Conservation (phyloP, 23 red algal species). For the Gracilaria vermiculophylla region DNA sequence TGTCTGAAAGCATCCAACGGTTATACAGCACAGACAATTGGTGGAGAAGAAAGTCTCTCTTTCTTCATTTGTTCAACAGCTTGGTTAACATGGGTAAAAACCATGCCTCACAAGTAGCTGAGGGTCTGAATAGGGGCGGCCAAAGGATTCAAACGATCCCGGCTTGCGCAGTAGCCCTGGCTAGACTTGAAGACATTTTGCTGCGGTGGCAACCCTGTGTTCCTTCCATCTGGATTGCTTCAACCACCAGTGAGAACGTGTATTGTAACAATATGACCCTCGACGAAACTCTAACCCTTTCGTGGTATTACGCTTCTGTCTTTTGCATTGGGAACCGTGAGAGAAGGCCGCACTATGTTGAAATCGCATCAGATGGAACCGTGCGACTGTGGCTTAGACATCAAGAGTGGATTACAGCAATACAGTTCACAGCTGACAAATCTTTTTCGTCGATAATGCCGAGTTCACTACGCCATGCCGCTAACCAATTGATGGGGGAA, state of each 20-base stretch:
- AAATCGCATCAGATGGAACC: not conserved
- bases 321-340: conserved; percentile 12
- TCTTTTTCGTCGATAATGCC: not conserved
- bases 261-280: not conserved
- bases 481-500: not conserved
- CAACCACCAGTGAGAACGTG: not conserved
- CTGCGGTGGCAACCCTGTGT: not conserved
- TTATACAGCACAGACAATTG: conserved; percentile 1
- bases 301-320: not conserved
- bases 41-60: conserved; percentile 19
- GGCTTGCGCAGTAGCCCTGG: not conserved
- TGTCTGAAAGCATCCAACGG: not conserved
- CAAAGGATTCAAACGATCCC: not conserved
- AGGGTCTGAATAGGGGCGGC: not conserved
- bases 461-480: not conserved
- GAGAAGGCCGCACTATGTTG: not conserved
- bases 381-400: conserved; percentile 1
- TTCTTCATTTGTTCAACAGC: not conserved
- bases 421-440: not conserved
- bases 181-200: not conserved
- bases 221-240: not conserved
- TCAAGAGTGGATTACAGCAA: not conserved
- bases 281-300: not conserved
- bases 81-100: not conserved
- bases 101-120: not conserved